phyloP scores from a whole-genome alignment of 768 basidiomycete species.

The Chlorophyllum brunneum region DNA sequence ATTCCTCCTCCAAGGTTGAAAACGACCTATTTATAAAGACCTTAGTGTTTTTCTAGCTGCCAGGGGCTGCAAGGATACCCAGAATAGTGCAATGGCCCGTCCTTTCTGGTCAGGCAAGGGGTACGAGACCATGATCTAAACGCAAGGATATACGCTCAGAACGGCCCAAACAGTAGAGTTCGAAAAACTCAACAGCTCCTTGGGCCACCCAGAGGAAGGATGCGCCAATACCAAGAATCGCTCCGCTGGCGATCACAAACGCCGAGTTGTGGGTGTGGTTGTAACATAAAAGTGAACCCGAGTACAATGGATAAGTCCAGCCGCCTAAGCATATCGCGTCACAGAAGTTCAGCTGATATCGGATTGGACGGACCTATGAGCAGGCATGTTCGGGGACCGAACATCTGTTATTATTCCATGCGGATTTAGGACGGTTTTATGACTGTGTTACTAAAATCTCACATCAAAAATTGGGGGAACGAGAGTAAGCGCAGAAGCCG shows the following conservation, averaged over 20 bases:
- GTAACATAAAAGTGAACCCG: conserved; percentile 24
- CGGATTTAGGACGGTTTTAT: not conserved
- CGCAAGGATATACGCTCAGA: not conserved
- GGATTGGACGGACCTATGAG: conserved; percentile 19
- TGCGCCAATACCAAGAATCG: conserved; percentile 25
- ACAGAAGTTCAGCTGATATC: not conserved
- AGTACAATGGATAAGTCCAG: conserved; percentile 26
- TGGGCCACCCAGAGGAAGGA: conserved; percentile 27
- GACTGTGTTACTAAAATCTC: not conserved
- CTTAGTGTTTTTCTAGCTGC: not conserved
- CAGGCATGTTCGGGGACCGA: conserved; percentile 24
- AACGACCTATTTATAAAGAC: conserved; percentile 18
- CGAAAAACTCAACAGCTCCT: conserved; percentile 20
- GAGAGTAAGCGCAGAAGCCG: conserved; percentile 24
- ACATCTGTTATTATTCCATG: conserved; percentile 16
- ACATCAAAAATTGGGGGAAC: conserved; percentile 27
- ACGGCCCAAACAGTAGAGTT: not conserved
- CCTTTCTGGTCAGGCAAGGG: conserved; percentile 26
- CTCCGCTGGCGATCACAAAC: conserved; percentile 25
- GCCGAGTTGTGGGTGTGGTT: conserved; percentile 25
- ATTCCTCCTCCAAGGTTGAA: conserved; percentile 28
- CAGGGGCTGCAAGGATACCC: conserved; percentile 13
- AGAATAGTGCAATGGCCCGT: conserved; percentile 24
- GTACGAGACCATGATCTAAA: conserved; percentile 28
- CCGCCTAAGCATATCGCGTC: conserved; percentile 15